A percentile compares a stretch with the other conserved stretches of the same genome.
phyloP scores from a whole-genome alignment of 1,139 yeast genomes.

The Geotrichum histeridarum region DNA sequence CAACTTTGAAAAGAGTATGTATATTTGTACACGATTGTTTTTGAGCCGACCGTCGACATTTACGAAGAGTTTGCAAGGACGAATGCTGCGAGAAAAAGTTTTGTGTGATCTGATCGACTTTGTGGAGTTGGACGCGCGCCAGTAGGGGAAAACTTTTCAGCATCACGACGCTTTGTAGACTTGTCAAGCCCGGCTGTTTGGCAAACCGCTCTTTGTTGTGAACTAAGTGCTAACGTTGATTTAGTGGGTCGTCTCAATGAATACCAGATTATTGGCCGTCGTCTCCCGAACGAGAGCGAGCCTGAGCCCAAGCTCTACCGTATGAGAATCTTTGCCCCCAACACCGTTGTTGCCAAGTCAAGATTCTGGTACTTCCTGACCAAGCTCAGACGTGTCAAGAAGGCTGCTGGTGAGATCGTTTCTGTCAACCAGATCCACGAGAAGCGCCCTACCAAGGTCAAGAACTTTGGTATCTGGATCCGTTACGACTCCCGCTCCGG shows the following conservation, averaged over 20 bases:
- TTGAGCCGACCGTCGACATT: background rate
- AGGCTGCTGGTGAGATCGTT: slow-evolving; percentile 98
- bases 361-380: slow-evolving; percentile 99
- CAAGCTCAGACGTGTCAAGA: slow-evolving; percentile 98
- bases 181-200: too few species aligned
- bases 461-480: slow-evolving; percentile 99
- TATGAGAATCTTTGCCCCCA: slow-evolving; percentile 99
- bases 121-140: too few species aligned
- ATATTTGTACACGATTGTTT: background rate
- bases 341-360: slow-evolving; percentile 98
- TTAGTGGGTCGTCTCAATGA: slow-evolving; percentile 76
- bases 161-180: too few species aligned
- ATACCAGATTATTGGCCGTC: slow-evolving; percentile 99
- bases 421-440: slow-evolving; percentile 87
- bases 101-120: too few species aligned
- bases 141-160: too few species aligned
- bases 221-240: background rate
- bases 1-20: slow-evolving; percentile 19
- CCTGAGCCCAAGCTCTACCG: slow-evolving; percentile 99
- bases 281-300: slow-evolving; percentile 97
- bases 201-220: background rate
- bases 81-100: background rate
- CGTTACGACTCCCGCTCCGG: slow-evolving; percentile 99
- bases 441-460: slow-evolving; percentile 97
- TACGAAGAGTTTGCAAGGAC: too few species aligned